Base-by-base conservation (phyloP, 805 yeast genomes). In the Hanseniaspora guilliermondii region DNA sequence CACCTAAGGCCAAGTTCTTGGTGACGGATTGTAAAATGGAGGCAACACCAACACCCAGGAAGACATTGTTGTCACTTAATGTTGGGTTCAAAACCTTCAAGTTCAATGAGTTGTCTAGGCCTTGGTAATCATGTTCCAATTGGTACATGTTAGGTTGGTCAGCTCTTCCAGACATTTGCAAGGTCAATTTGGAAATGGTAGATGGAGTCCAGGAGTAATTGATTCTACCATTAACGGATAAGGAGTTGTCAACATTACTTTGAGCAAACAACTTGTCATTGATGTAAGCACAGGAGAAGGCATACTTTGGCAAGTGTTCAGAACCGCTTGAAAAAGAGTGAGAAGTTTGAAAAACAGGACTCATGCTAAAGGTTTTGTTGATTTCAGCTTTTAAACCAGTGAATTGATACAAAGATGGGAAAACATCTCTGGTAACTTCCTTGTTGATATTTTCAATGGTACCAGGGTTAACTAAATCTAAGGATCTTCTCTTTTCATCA, bases 381-480 rank as follows among this genome's bases (percentile, higher is more conserved):
- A 93, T 78, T 70, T 93, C 98, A 56, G 97, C 98, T 68, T 96
- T 85, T 65, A 93, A 77, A 57, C 98, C 98, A 39, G 95, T 83
- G 77, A 91, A 91, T 70, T 83, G 82, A 73, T 86, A 85, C 67
- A 88, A 95, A 65, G 78, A 80, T 63, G 88, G 76, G 67, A 93
- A 87, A 33, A 91, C 97, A 67, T 91, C 97, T 71, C 89, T 83
- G 59, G 89, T 74, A 56, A 88, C 97, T 73, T 93, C 98, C 73
- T 87, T 86, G 74, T 83, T 83, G 69, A 91, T 75, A 73, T 87
- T 87, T 74, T 89, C 97, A 69, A 87, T 80, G 60, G 96, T 84
- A 61, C 97, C 97, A 56, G 98, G 98, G 73, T 88, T 87, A 62
- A 79, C 72, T 68, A 93, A 79, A 56, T 88, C 87, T 60, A 89